A percentile compares a stretch with the other conserved stretches of the same genome.
These are phyloP conservation scores for Cladosporium sp. DNA, from an alignment of 2,329 filamentous ascomycete genomes.

Conservation along the genomic window DNA sequence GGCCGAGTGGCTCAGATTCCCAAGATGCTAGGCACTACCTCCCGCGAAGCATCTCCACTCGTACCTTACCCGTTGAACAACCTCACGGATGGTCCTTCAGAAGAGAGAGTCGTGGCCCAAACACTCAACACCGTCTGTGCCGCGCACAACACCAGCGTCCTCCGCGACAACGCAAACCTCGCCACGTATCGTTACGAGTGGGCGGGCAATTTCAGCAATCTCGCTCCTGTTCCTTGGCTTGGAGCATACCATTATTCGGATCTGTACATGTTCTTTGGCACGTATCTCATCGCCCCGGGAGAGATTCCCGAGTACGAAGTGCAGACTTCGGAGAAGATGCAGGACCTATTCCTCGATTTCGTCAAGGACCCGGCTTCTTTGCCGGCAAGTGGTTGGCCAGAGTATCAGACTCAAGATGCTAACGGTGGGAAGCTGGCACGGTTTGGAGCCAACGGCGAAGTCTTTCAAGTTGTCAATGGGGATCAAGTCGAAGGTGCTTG, in stretches of 20 bases:
- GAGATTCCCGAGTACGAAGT: constrained; percentile 28
- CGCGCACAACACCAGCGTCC: constrained; percentile 24
- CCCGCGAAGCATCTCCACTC: constrained; percentile 31
- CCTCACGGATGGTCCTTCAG: neutral
- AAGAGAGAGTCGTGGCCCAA: neutral
- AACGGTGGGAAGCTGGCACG: constrained; percentile 17
- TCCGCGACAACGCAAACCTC: constrained; percentile 24
- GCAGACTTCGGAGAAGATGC: constrained; percentile 30
- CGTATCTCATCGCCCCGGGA: constrained; percentile 27
- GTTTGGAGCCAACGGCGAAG: constrained; percentile 20
- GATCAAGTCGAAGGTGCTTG: constrained; percentile 19
- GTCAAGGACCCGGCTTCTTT: constrained; percentile 29
- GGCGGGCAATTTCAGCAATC: constrained; percentile 34
- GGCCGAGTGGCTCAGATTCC: constrained; percentile 38
- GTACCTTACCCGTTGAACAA: constrained; percentile 24
- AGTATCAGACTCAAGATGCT: constrained; percentile 21
- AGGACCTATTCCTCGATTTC: constrained; percentile 36
- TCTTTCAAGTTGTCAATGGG: constrained; percentile 17
- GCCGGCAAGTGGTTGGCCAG: constrained; percentile 28
- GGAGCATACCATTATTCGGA: constrained; percentile 35
- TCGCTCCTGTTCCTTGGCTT: constrained; percentile 31
- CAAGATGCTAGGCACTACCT: constrained; percentile 36
- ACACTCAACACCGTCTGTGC: constrained; percentile 29
- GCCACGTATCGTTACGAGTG: constrained; percentile 36
- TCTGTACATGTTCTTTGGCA: constrained; percentile 34